A percentile compares a stretch with the other conserved stretches of the same genome.
phyloP scores from a whole-genome alignment of 108 stramenopile genomes.

The Cyclostephanos invisitatus region DNA sequence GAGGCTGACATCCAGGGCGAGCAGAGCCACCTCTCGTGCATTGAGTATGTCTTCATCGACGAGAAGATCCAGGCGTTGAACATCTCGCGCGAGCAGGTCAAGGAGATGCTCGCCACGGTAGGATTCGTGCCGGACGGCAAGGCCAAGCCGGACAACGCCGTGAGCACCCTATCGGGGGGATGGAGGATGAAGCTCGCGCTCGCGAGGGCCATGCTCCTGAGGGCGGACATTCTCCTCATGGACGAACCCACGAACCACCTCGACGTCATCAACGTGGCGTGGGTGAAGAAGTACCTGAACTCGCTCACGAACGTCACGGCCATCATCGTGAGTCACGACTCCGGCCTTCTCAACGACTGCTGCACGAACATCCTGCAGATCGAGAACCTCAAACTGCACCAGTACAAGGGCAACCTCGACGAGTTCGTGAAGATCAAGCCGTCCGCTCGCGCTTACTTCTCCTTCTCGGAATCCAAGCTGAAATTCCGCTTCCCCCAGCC shows the following conservation, averaged over 20 bases:
- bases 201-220: conserved; percentile 98
- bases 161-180: conserved; percentile 96
- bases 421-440: conserved; percentile 98
- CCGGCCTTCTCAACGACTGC: conserved; percentile 98
- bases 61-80: conserved; percentile 83
- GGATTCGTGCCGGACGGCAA: conserved; percentile 96
- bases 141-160: conserved; percentile 97
- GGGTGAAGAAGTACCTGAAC: conserved; percentile 99
- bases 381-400: conserved; percentile 96
- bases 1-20: conserved; percentile 99
- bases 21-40: conserved; percentile 95
- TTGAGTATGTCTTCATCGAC: conserved; percentile 95
- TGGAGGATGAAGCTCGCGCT: conserved; percentile 99
- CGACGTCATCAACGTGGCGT: conserved; percentile 99
- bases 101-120: conserved; percentile 90
- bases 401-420: conserved; percentile 98
- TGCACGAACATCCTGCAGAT: conserved; percentile 98
- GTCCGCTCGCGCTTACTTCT: conserved; percentile 96
- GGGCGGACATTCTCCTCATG: conserved; percentile 97
- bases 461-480: conserved; percentile 89
- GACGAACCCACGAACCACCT: conserved; percentile 99
- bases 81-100: conserved; percentile 80
- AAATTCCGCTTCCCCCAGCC: conserved; percentile 98
- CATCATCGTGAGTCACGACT: conserved; percentile 99
- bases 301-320: conserved; percentile 93